Evolutionary conservation across 257 asterid species (phyloP), one percentile per base, ranked within the genome.

Genomic region (Coffea canephora): DNA sequence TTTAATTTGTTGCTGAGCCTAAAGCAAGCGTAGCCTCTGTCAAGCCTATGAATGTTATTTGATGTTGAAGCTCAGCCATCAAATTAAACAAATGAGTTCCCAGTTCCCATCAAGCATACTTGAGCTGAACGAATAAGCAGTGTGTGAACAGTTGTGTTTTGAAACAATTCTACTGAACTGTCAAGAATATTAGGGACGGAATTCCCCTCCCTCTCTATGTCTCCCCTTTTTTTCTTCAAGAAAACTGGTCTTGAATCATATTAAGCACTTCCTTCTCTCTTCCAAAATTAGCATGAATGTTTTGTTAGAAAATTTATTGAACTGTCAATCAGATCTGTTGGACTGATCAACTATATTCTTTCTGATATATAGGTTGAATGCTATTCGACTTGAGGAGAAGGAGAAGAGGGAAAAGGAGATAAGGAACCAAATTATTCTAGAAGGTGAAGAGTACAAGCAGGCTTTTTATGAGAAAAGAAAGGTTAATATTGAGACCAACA

Each of bases 321-420:
- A 78, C 46, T 36, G 45, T 27, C 59, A 7, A 13, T 39, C 43
- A 50, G 68, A 75, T 74, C 23, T n/a, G 16, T 50, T 2, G 36
- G 73, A 74, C 49, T 64, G 61, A 43, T 66, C 21, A 61, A 75
- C 23, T 73, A 23, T 73, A 31, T 55, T 39, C 48, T 66, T 69
- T 69, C 78, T 79, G 59, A 73, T 84, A 80, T 91, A 93, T 91
- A 95, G 99, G 90, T 91, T 76, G 83, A 95, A 95, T 81, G 84
- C 97, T 55, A 93, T 92, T 82, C 89, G 97, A 41, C 97, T 93
- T 69, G 99, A 92, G 88, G 99, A 93, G 94, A 95, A 95, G 88
- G 99, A 95, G 89, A 93, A 91, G 89, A 80, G 39, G 87, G 99
- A 95, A 86, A 93, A 92, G 79, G 94, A 91, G 83, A 52, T 85